These are phyloP conservation scores for Lumnitzera littorea DNA, from an alignment of 345 rosid species.

Conservation along the genomic window DNA sequence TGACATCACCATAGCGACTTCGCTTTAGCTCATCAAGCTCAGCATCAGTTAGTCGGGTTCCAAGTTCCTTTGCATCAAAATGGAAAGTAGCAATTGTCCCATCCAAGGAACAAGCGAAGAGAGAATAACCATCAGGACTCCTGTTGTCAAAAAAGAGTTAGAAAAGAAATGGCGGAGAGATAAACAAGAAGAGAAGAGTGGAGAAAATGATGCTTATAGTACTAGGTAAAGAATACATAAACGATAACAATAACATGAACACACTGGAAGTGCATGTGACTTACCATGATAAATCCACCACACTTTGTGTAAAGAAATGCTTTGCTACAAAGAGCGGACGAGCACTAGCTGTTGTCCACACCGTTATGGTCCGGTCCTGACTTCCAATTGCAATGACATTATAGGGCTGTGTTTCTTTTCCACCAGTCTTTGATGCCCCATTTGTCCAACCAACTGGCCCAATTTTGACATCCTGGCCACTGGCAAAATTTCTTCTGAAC, in stretches of 20 bases:
- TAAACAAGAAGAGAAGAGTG: slow-evolving; percentile 8
- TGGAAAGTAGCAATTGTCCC: slow-evolving; percentile 92
- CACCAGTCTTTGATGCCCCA: slow-evolving; percentile 72
- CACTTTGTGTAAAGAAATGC: slow-evolving; percentile 97
- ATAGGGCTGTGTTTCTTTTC: slow-evolving; percentile 78
- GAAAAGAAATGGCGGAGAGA: background rate
- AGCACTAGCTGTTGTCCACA: slow-evolving; percentile 96
- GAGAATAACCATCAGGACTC: slow-evolving; percentile 98
- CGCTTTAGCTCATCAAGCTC: slow-evolving; percentile 91
- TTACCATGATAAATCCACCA: slow-evolving; percentile 98
- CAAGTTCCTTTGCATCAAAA: slow-evolving; percentile 81
- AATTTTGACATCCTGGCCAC: slow-evolving; percentile 47
- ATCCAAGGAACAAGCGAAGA: slow-evolving; percentile 95
- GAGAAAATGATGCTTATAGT: background rate
- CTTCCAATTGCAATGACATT: slow-evolving; percentile 98
- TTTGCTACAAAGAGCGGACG: slow-evolving; percentile 98
- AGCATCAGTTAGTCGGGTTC: slow-evolving; percentile 55
- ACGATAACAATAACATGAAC: background rate
- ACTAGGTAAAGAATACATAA: slow-evolving; percentile 3
- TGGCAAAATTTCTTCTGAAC: slow-evolving; percentile 51
- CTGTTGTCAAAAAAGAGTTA: slow-evolving; percentile 26
- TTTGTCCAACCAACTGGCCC: slow-evolving; percentile 75
- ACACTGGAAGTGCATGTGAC: background rate
- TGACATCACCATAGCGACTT: slow-evolving; percentile 90
- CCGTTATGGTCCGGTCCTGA: slow-evolving; percentile 98